These are phyloP conservation scores for Lentinula novae-zelandiae DNA, from an alignment of 1,284 basidiomycete species.

Conservation along the genomic window DNA sequence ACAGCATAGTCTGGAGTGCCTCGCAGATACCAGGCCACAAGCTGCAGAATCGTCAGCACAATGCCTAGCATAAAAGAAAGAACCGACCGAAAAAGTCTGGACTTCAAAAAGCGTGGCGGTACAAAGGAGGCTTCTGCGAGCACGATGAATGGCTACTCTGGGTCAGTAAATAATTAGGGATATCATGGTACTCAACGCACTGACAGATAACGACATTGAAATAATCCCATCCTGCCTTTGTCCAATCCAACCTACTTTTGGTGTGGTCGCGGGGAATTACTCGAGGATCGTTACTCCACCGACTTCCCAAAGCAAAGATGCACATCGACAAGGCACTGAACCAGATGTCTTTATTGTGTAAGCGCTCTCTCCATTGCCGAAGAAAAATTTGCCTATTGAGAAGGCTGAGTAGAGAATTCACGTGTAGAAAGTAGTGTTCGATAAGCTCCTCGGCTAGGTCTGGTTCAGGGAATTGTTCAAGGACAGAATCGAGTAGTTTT, in stretches of 20 bases:
- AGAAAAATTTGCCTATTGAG: conserved; percentile 70
- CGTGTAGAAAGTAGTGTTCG: conserved; percentile 60
- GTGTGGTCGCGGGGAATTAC: conserved; percentile 43
- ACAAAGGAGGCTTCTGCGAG: conserved; percentile 55
- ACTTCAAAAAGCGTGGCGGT: conserved; percentile 73
- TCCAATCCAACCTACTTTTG: conserved; percentile 33
- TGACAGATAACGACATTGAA: conserved; percentile 51
- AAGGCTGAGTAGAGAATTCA: conserved; percentile 57
- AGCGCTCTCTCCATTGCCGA: conserved; percentile 48
- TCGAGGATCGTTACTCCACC: conserved; percentile 64
- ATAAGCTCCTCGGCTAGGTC: conserved; percentile 58
- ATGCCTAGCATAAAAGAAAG: not conserved
- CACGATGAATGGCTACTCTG: conserved; percentile 40
- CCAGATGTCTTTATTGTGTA: conserved; percentile 57
- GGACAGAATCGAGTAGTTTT: conserved; percentile 33
- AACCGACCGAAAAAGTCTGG: conserved; percentile 54
- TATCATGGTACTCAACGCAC: conserved; percentile 13
- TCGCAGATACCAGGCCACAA: conserved; percentile 46
- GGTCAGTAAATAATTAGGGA: conserved; percentile 6
- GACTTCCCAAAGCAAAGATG: conserved; percentile 70
- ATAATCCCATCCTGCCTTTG: conserved; percentile 66
- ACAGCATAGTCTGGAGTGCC: conserved; percentile 55
- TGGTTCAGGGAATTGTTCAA: conserved; percentile 49
- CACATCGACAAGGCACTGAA: conserved; percentile 52
- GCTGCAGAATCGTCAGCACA: conserved; percentile 23